Percentiles rank a stretch among this genome's conserved stretches.
Evolutionary conservation across 2,329 filamentous ascomycete genomes (phyloP).

Genomic region (Talaromyces funiculosus): DNA sequence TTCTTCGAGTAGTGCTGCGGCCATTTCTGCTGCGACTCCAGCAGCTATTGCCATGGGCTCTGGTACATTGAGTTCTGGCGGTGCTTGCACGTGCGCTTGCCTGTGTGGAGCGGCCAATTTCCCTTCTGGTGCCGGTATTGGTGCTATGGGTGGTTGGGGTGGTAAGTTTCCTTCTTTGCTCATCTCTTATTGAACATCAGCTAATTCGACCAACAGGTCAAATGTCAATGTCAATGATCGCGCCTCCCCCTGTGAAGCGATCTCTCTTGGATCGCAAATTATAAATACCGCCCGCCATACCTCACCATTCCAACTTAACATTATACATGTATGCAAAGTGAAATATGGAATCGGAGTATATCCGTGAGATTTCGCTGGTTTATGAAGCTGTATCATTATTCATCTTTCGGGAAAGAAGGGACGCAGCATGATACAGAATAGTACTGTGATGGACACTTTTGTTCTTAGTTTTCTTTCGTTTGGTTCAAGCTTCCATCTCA

Average conservation of each 20-base stretch:
- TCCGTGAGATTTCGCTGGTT: background rate
- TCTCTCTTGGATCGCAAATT: background rate
- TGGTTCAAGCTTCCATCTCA: background rate
- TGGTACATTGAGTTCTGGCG: conserved; percentile 16
- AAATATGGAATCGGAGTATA: background rate
- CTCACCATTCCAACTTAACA: background rate
- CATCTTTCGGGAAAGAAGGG: background rate
- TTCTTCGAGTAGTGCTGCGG: background rate
- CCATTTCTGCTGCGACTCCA: background rate
- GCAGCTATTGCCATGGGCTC: conserved; percentile 15
- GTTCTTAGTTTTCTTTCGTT: background rate
- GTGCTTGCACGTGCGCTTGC: conserved; percentile 20
- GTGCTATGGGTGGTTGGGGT: conserved; percentile 17
- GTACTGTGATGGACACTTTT: background rate
- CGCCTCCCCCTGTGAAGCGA: background rate
- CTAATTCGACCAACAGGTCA: background rate
- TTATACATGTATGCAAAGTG: background rate
- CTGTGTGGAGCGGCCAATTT: conserved; percentile 19
- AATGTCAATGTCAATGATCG: background rate
- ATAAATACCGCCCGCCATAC: background rate
- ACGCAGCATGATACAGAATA: background rate
- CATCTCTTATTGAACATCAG: too few relatives aligned
- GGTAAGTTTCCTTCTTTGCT: conserved; percentile 14
- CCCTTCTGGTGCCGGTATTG: conserved; percentile 18
- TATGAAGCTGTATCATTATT: conserved; percentile 1